Evolutionary conservation across 176 grass and related monocot species (phyloP).

Genomic region (Miscanthus lutarioriparius): DNA sequence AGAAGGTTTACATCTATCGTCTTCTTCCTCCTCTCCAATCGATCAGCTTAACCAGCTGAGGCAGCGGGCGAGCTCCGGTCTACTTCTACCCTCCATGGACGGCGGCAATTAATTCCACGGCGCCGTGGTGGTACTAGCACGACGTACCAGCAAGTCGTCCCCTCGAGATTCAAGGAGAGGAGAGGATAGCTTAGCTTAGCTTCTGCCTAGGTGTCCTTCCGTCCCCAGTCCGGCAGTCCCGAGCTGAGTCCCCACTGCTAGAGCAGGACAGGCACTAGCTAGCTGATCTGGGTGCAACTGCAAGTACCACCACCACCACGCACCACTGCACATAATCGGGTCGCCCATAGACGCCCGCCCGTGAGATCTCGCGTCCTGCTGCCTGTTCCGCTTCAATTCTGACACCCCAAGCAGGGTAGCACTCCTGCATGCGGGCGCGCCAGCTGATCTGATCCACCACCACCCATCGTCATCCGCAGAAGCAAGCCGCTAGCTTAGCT

Average conservation of each 20-base stretch:
- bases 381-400: background rate
- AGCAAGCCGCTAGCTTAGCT: background rate
- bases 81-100: background rate
- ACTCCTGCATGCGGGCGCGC: background rate
- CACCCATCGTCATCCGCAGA: background rate
- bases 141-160: background rate
- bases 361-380: constrained; percentile 18
- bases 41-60: background rate
- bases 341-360: background rate
- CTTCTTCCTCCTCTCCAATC: constrained; percentile 14
- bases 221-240: background rate
- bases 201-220: background rate
- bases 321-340: constrained; percentile 34
- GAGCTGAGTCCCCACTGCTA: constrained; percentile 26
- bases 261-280: constrained; percentile 27
- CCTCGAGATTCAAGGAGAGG: constrained; percentile 11
- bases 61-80: background rate
- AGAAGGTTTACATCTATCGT: background rate
- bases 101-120: background rate
- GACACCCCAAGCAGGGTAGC: background rate
- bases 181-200: background rate
- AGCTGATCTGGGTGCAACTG: constrained; percentile 39
- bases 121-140: background rate
- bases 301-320: constrained; percentile 40
- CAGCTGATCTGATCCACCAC: background rate